phyloP scores from a whole-genome alignment of 768 basidiomycete genomes.

The Russula earlei region DNA sequence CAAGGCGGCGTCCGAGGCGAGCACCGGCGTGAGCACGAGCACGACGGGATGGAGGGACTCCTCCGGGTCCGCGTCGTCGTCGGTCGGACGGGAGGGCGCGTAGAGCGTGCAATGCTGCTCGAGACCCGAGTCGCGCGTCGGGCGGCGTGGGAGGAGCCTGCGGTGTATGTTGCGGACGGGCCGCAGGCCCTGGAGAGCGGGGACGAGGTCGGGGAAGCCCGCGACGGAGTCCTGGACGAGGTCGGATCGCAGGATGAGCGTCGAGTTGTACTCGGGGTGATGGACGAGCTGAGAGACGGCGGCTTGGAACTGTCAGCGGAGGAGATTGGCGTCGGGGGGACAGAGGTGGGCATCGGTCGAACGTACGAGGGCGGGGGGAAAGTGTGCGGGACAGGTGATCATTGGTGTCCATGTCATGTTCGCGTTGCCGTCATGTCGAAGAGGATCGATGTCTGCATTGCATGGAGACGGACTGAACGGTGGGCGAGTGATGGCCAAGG shows the following conservation, averaged over 20 bases:
- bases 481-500: constrained; percentile 5
- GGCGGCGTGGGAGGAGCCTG: constrained; percentile 66
- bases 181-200: constrained; percentile 31
- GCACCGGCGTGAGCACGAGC: constrained; percentile 54
- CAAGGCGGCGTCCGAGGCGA: constrained; percentile 35
- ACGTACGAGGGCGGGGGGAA: constrained; percentile 27
- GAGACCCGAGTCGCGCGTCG: constrained; percentile 60
- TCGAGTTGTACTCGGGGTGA: constrained; percentile 91
- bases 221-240: constrained; percentile 35
- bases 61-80: too few relatives aligned
- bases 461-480: constrained; percentile 7
- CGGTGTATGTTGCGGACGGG: constrained; percentile 51
- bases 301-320: constrained; percentile 64
- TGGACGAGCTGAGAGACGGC: constrained; percentile 66
- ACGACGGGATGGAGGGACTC: constrained; percentile 22
- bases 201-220: constrained; percentile 26
- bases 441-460: not conserved
- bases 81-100: constrained; percentile 21
- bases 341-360: not conserved
- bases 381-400: constrained; percentile 26
- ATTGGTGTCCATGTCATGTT: constrained; percentile 24
- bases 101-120: constrained; percentile 79
- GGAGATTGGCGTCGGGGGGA: not conserved
- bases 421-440: not conserved
- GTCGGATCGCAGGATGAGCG: constrained; percentile 81